A percentile compares a stretch with the other conserved stretches of the same genome.
phyloP scores from a whole-genome alignment of 2,329 filamentous ascomycete genomes.

The Emmonsiellopsis sp. region DNA sequence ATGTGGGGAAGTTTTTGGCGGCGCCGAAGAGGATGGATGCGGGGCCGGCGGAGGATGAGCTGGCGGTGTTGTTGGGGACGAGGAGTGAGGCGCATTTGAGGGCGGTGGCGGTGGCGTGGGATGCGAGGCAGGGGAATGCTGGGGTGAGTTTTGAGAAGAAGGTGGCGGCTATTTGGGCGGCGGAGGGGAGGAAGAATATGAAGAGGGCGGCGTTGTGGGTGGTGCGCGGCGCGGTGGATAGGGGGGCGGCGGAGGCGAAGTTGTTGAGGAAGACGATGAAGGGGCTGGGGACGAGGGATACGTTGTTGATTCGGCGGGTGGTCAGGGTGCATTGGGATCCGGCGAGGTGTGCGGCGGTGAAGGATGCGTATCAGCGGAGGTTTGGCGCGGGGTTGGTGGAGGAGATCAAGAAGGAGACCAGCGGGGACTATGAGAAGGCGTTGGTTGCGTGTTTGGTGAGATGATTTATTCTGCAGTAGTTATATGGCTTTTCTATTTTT shows the following conservation, averaged over 20 bases:
- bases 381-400: neutral
- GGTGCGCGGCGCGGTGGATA: constrained; percentile 59
- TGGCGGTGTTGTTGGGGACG: constrained; percentile 62
- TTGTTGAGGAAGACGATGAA: constrained; percentile 66
- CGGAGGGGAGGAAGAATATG: constrained; percentile 79
- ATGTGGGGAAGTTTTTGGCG: constrained; percentile 63
- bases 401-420: constrained; percentile 2
- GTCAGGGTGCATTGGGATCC: constrained; percentile 69
- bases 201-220: constrained; percentile 66
- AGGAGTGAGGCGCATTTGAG: constrained; percentile 68
- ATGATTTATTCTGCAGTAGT: too few species aligned
- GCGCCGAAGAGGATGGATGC: constrained; percentile 57
- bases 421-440: constrained; percentile 4
- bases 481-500: too few species aligned
- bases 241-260: constrained; percentile 64
- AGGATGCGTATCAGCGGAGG: constrained; percentile 50
- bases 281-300: constrained; percentile 1
- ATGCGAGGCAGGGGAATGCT: constrained; percentile 52
- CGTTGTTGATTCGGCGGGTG: constrained; percentile 56
- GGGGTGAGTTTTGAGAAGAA: neutral
- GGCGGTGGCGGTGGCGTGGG: constrained; percentile 62
- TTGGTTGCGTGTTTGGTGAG: neutral
- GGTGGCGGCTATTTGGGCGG: constrained; percentile 17
- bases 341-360: constrained; percentile 58
- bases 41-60: constrained; percentile 65